phyloP scores from a whole-genome alignment of 163 green algal species.

The Scenedesmus sp. region DNA sequence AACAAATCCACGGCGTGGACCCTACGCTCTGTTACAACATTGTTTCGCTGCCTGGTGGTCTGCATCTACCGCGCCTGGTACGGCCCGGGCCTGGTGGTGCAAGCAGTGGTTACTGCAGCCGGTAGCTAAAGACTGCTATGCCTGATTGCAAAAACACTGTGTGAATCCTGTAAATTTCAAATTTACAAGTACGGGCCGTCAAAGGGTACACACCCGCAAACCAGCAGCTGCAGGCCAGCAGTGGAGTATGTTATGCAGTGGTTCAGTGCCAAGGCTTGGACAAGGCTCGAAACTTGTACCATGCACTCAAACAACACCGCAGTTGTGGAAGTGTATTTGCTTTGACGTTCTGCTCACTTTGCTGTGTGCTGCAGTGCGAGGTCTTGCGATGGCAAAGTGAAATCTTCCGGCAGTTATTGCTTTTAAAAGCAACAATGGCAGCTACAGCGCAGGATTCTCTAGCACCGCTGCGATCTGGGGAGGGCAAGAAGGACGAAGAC shows the following conservation, averaged over 20 bases:
- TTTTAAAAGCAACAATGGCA: conserved; percentile 71
- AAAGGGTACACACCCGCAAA: not conserved
- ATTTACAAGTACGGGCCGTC: too few relatives aligned
- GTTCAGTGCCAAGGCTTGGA: not conserved
- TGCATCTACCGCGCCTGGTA: too few relatives aligned
- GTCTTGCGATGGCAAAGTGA: conserved; percentile 11
- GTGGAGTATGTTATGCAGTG: conserved; percentile 3
- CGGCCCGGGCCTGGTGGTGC: too few relatives aligned
- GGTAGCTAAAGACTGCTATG: too few relatives aligned
- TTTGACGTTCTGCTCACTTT: not conserved
- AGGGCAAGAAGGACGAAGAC: conserved; percentile 98
- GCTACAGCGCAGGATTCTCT: conserved; percentile 90
- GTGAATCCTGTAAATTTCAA: too few relatives aligned
- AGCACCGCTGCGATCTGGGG: conserved; percentile 81
- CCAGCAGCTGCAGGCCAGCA: not conserved
- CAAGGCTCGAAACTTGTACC: not conserved
- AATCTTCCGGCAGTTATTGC: not conserved
- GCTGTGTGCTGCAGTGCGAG: not conserved
- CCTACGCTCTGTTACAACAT: too few relatives aligned
- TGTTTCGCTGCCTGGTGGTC: too few relatives aligned
- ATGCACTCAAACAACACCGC: not conserved
- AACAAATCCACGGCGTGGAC: too few relatives aligned
- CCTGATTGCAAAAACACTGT: too few relatives aligned
- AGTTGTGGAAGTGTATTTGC: not conserved
- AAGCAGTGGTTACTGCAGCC: too few relatives aligned